A percentile compares a stretch with the other conserved stretches of the same genome.
phyloP scores from a whole-genome alignment of 352 stramenopile genomes.

The Globisporangium okanoganense region DNA sequence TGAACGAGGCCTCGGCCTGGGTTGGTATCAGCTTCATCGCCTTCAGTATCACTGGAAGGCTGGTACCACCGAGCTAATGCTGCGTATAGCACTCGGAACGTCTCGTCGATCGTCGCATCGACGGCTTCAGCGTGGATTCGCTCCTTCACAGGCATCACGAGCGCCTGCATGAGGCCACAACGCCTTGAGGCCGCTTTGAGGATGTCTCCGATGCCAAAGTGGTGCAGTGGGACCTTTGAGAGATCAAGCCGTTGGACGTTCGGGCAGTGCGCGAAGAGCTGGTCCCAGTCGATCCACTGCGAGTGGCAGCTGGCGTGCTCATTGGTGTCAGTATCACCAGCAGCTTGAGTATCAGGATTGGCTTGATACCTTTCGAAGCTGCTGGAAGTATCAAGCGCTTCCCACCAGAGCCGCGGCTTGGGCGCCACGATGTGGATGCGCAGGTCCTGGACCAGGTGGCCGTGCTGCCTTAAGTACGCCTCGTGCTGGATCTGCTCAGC shows the following conservation, averaged over 20 bases:
- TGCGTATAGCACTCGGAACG: constrained; percentile 28
- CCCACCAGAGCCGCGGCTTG: constrained; percentile 34
- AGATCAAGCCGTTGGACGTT: constrained; percentile 43
- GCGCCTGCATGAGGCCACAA: constrained; percentile 29
- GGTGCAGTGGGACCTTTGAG: constrained; percentile 31
- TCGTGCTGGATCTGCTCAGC: constrained; percentile 19
- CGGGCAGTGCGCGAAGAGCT: constrained; percentile 27
- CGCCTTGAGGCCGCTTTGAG: constrained; percentile 26
- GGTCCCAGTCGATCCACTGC: constrained; percentile 44
- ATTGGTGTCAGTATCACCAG: not conserved
- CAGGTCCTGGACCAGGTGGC: constrained; percentile 24
- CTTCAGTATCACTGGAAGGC: not conserved
- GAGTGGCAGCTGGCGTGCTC: not conserved
- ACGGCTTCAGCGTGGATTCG: constrained; percentile 23
- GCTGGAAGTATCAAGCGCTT: constrained; percentile 4
- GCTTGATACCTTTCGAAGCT: constrained; percentile 3
- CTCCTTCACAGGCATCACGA: constrained; percentile 39
- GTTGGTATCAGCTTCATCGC: not conserved
- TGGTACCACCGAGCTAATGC: constrained; percentile 15
- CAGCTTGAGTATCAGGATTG: not conserved
- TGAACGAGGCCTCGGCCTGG: not conserved
- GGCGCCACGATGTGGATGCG: constrained; percentile 22
- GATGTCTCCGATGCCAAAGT: constrained; percentile 34
- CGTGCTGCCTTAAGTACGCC: constrained; percentile 14
- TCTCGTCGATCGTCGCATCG: constrained; percentile 36